Evolutionary conservation across 2,329 filamentous ascomycete species (phyloP), one percentile per base, ranked within the genome.

Genomic region (Xylaria sp.): DNA sequence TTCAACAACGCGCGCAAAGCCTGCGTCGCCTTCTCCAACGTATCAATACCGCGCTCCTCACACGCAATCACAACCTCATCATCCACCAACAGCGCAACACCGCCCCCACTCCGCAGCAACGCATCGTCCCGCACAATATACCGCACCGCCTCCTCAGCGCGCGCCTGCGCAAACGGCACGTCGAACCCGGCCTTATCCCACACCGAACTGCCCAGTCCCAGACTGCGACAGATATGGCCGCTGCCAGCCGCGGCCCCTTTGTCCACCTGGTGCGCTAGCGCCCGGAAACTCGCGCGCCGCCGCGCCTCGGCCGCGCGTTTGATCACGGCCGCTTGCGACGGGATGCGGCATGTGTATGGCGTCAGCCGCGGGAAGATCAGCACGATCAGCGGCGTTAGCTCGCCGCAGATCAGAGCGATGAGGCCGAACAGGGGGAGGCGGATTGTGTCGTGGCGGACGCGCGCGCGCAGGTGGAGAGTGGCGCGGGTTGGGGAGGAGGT

Each of bases 371-470:
- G 85, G 30, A 96, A 76, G 37, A 85, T 82, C 5, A 92, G 77
- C 1, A 96, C 88, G 4, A 95, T 75, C 4, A 97, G 70, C 0
- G 92, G 91, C 1, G 92, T 90, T 75, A 96, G 88, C 75, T 97
- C 93, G 30, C 92, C 93, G 71, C 89, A 90, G 13, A 96, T 63
- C 0, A 93, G 68, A 5, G 96, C 79, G 54, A 97, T 76, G 2
- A 96, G 62, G 0, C 79, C 86, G 71, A 99, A 97, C 1, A 89
- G 73, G 0, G 92, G 91, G 55, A 97, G 79, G 23, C 91, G 86
- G n/a, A 84, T 76, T 51, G 91, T 76, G 72, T 97, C 94, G 68
- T 89, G 83, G 48, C 79, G 77, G 48, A 86, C 87, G 60, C 93
- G 83, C 61, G 77, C 77, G 54, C 89, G 74, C 1, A 96, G 80